phyloP scores from a whole-genome alignment of 306 rosid species.

The Fagus sylvatica region DNA sequence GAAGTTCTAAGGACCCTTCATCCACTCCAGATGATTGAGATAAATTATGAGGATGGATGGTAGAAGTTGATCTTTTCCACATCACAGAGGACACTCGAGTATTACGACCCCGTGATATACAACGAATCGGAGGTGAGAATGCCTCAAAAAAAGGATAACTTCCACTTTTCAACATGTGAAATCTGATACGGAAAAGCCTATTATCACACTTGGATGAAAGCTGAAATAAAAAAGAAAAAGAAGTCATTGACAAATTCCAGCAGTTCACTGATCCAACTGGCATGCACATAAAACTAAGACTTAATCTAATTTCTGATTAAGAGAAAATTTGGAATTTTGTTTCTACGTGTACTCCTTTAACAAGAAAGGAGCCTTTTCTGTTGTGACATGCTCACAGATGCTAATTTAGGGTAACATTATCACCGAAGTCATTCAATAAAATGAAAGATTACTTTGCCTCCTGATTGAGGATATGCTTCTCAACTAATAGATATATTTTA shows the following conservation, averaged over 20 bases:
- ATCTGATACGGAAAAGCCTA: slow-evolving; percentile 73
- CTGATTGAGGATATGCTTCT: no score
- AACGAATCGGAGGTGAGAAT: slow-evolving; percentile 71
- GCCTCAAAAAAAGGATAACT: slow-evolving; percentile 69
- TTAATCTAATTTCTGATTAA: neutral
- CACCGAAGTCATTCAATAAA: neutral
- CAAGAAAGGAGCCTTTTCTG: no score
- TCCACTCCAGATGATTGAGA: slow-evolving; percentile 49
- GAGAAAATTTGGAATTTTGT: no score
- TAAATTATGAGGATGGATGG: slow-evolving; percentile 32
- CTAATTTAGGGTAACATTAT: neutral
- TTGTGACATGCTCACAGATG: no score
- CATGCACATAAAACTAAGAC: slow-evolving; percentile 2
- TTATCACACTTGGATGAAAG: slow-evolving; percentile 93
- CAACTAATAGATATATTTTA: neutral
- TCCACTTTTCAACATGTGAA: slow-evolving; percentile 56
- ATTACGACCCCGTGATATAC: slow-evolving; percentile 77
- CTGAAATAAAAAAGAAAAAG: slow-evolving; percentile 48
- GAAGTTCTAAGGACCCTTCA: slow-evolving; percentile 47
- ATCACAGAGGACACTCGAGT: slow-evolving; percentile 55
- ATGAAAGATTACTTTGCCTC: neutral
- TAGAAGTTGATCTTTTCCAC: slow-evolving; percentile 66
- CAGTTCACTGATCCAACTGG: slow-evolving; percentile 22
- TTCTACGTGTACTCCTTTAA: no score
- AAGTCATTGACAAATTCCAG: slow-evolving; percentile 30